Percentiles rank a stretch among this genome's conserved stretches.
Evolutionary conservation across 2,329 filamentous ascomycete genomes (phyloP).

Genomic region (Mycosphaerella sp.): DNA sequence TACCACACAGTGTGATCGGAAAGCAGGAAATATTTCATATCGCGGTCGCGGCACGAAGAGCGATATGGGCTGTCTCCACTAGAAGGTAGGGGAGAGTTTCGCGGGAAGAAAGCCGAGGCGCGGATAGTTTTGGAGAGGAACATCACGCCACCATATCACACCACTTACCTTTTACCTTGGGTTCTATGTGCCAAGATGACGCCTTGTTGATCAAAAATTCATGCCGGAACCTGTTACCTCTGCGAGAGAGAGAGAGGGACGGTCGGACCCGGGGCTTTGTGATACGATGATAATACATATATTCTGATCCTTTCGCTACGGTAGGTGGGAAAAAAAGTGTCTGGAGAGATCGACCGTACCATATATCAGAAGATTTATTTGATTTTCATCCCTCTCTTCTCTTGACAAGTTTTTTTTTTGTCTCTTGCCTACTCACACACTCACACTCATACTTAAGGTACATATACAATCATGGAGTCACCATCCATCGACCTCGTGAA

Average conservation of each 20-base stretch:
- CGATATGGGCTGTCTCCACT: background rate
- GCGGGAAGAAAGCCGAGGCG: background rate
- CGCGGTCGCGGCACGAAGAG: background rate
- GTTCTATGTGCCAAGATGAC: too few species aligned
- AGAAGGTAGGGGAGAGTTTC: background rate
- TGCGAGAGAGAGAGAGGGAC: too few species aligned
- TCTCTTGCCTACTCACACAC: too few species aligned
- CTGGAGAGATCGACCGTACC: background rate
- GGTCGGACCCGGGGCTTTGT: background rate
- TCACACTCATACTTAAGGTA: too few species aligned
- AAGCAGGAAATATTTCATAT: too few species aligned
- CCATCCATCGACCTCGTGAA: slow-evolving; percentile 16
- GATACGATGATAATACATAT: slow-evolving; percentile 13
- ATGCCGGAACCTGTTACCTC: too few species aligned
- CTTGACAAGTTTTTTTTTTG: too few species aligned
- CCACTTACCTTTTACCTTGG: too few species aligned
- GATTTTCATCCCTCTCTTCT: too few species aligned
- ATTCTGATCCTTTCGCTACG: slow-evolving; percentile 12
- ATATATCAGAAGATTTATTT: slow-evolving; percentile 7
- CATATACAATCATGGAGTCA: slow-evolving; percentile 1
- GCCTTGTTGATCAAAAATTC: too few species aligned
- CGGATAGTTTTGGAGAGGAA: too few species aligned
- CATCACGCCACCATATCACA: background rate
- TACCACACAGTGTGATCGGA: too few species aligned
- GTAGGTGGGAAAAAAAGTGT: slow-evolving; percentile 2